A percentile compares a stretch with the other conserved stretches of the same genome.
These are phyloP conservation scores for Lunularia cruciata DNA, from an alignment of 225 moss, liverwort and hornwort genomes.

Conservation along the genomic window DNA sequence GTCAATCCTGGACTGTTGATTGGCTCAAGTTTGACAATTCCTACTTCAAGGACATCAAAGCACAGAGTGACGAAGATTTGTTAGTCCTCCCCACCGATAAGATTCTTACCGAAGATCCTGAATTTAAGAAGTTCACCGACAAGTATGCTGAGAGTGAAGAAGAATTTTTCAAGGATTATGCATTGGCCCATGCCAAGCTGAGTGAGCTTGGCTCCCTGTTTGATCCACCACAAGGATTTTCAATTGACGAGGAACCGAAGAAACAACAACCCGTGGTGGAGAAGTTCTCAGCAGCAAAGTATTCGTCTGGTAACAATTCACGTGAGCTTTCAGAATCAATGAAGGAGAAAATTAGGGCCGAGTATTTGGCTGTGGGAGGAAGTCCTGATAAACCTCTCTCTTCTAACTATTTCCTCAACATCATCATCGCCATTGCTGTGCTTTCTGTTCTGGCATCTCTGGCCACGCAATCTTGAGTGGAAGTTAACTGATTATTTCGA, in stretches of 20 bases:
- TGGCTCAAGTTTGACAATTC: conserved; percentile 98
- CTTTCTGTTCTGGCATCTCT: conserved; percentile 65
- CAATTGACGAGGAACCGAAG: conserved; percentile 43
- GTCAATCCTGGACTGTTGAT: conserved; percentile 91
- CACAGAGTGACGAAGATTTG: conserved; percentile 74
- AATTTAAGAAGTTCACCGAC: conserved; percentile 66
- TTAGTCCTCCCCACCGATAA: conserved; percentile 85
- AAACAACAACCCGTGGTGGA: conserved; percentile 63
- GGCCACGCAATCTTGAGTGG: conserved; percentile 36
- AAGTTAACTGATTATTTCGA: neutral
- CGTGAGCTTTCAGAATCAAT: conserved; percentile 70
- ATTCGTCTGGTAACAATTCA: conserved; percentile 49
- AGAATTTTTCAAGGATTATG: conserved; percentile 89
- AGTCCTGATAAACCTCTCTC: conserved; percentile 67
- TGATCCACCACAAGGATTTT: conserved; percentile 61
- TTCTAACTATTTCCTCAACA: conserved; percentile 93
- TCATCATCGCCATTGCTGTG: conserved; percentile 71
- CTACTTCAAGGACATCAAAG: conserved; percentile 84
- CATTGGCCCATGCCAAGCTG: conserved; percentile 76
- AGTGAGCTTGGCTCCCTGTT: conserved; percentile 80
- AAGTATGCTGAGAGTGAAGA: conserved; percentile 69
- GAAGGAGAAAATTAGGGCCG: conserved; percentile 85
- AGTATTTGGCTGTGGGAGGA: conserved; percentile 82
- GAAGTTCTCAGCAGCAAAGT: conserved; percentile 66
- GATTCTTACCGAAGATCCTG: conserved; percentile 68